phyloP scores from a whole-genome alignment of 192 early-diverging fungal genomes.

The Pilobolus umbonatus region DNA sequence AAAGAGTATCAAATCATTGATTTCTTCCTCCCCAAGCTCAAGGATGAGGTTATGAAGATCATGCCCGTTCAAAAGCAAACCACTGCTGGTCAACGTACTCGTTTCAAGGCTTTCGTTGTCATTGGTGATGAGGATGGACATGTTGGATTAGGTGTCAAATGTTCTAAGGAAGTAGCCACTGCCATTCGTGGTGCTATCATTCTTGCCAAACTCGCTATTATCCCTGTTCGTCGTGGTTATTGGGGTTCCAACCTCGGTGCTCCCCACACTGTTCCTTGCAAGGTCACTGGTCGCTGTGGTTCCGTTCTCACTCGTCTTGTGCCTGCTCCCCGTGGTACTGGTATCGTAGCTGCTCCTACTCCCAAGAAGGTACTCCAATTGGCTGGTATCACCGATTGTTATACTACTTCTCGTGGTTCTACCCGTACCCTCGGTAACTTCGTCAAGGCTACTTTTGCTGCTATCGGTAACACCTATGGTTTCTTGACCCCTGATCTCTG shows the following conservation, averaged over 20 bases:
- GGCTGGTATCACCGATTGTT: slow-evolving; percentile 97
- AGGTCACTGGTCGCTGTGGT: slow-evolving; percentile 96
- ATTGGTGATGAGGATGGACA: slow-evolving; percentile 97
- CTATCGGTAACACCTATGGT: slow-evolving; percentile 95
- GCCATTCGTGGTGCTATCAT: slow-evolving; percentile 98
- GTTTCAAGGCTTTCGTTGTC: slow-evolving; percentile 99
- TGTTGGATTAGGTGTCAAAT: slow-evolving; percentile 99
- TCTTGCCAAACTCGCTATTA: slow-evolving; percentile 96
- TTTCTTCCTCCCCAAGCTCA: slow-evolving; percentile 89
- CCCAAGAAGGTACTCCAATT: slow-evolving; percentile 97
- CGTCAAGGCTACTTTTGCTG: slow-evolving; percentile 97
- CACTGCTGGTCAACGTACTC: slow-evolving; percentile 98
- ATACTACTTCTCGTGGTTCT: slow-evolving; percentile 93
- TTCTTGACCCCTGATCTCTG: slow-evolving; percentile 97
- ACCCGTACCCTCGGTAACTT: slow-evolving; percentile 99
- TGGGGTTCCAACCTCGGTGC: slow-evolving; percentile 96
- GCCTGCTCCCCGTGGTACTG: slow-evolving; percentile 99
- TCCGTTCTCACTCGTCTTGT: slow-evolving; percentile 89
- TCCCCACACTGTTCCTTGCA: slow-evolving; percentile 97
- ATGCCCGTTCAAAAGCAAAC: slow-evolving; percentile 99
- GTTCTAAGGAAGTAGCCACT: slow-evolving; percentile 99
- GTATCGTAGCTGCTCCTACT: slow-evolving; percentile 94
- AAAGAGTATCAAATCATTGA: slow-evolving; percentile 99
- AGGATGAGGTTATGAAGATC: slow-evolving; percentile 99
- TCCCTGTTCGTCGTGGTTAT: slow-evolving; percentile 98